phyloP scores from a whole-genome alignment of 2,329 filamentous ascomycete genomes.

The Trichoderma asperellum region DNA sequence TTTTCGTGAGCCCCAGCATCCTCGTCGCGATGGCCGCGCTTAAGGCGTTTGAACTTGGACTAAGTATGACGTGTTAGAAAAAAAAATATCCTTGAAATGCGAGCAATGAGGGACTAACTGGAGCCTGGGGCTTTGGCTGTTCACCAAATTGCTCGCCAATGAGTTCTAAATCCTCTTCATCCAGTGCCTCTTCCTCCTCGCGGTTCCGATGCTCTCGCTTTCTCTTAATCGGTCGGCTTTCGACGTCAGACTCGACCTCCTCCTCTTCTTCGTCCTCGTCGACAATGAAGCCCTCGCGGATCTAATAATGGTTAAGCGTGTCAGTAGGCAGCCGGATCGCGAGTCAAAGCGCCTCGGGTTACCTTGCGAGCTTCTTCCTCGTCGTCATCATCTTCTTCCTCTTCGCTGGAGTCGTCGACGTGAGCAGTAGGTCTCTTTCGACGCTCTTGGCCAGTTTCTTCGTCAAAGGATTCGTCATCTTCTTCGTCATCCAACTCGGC shows the following conservation, averaged over 20 bases:
- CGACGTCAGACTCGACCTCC: constrained; percentile 60
- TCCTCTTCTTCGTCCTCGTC: constrained; percentile 84
- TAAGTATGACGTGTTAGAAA: constrained; percentile 44
- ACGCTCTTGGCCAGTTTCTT: constrained; percentile 67
- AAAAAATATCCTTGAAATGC: constrained; percentile 4
- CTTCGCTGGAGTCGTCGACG: constrained; percentile 85
- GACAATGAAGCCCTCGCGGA: constrained; percentile 94
- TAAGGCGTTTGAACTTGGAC: constrained; percentile 95
- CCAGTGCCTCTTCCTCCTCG: constrained; percentile 84
- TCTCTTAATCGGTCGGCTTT: constrained; percentile 63
- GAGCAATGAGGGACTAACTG: constrained; percentile 59
- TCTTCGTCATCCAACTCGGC: constrained; percentile 86
- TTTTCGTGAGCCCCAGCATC: constrained; percentile 66
- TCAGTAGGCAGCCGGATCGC: constrained; percentile 9
- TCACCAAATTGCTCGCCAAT: constrained; percentile 81
- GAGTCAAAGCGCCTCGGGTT: constrained; percentile 35
- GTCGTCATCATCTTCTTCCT: constrained; percentile 91
- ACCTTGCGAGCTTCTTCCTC: constrained; percentile 81
- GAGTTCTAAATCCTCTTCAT: constrained; percentile 94
- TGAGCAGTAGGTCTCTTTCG: constrained; percentile 44
- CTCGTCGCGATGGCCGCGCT: constrained; percentile 83
- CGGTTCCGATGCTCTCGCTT: constrained; percentile 78
- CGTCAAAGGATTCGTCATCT: constrained; percentile 81
- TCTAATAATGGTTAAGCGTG: constrained; percentile 52
- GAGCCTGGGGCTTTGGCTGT: constrained; percentile 63